These are phyloP conservation scores for Colletotrichum caudatum DNA, from an alignment of 2,329 filamentous ascomycete genomes.

Conservation along the genomic window DNA sequence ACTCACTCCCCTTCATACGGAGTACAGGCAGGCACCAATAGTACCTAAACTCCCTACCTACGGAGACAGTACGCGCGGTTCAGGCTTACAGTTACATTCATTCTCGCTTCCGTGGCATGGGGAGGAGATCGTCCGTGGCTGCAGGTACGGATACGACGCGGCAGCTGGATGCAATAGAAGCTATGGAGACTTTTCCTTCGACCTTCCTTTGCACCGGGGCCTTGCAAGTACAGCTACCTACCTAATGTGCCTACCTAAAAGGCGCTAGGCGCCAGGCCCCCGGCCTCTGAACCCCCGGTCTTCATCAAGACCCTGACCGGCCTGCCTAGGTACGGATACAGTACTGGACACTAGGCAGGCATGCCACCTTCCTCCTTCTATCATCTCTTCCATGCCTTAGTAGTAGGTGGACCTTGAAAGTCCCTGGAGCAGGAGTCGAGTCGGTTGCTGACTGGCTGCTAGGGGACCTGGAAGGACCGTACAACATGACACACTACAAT, in stretches of 20 bases:
- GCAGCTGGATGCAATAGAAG: slow-evolving; percentile 39
- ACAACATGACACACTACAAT: not conserved
- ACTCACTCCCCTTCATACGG: no score
- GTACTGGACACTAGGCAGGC: no score
- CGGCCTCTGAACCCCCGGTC: not conserved
- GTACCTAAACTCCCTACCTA: not conserved
- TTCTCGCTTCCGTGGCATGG: not conserved
- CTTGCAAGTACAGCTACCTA: not conserved
- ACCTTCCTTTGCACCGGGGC: slow-evolving; percentile 2
- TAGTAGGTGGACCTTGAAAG: slow-evolving; percentile 8
- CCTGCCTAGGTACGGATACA: not conserved
- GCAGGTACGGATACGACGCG: slow-evolving; percentile 10
- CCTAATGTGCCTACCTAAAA: not conserved
- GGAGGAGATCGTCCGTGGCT: not conserved
- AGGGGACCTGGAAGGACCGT: not conserved
- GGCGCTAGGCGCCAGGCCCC: no score
- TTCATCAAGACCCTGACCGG: slow-evolving; percentile 5
- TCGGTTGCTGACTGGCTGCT: not conserved
- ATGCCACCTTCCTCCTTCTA: not conserved
- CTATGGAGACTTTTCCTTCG: slow-evolving; percentile 25
- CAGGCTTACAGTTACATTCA: not conserved
- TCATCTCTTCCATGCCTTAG: not conserved
- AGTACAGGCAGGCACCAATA: no score
- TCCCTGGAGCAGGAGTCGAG: not conserved
- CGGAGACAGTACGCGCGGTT: not conserved